Evolutionary conservation across 306 rosid genomes (phyloP).

Genomic region (Casuarina equisetifolia): DNA sequence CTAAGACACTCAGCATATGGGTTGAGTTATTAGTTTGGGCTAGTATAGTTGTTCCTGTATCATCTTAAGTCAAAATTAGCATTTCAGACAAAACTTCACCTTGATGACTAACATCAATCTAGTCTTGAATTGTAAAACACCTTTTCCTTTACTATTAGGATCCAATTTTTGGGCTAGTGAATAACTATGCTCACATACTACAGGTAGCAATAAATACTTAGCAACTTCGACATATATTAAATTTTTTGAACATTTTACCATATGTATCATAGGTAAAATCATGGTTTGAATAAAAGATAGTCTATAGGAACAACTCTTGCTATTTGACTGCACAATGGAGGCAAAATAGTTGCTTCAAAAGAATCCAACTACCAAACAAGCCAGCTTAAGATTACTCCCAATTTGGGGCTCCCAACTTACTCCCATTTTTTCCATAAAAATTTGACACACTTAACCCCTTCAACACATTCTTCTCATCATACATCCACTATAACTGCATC

Average conservation of each 20-base stretch:
- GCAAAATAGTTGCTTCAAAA: no score
- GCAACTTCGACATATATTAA: background rate
- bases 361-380: no score
- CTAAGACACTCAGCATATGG: no score
- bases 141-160: conserved; percentile 95
- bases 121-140: conserved; percentile 95
- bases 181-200: conserved; percentile 97
- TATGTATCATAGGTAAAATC: background rate
- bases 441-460: no score
- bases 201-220: conserved; percentile 27
- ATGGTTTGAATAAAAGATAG: background rate
- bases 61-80: background rate
- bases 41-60: no score
- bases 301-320: no score
- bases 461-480: no score
- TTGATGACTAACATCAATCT: conserved; percentile 95
- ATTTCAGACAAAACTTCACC: conserved; percentile 44
- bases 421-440: no score
- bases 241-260: background rate
- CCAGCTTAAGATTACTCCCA: no score
- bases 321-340: background rate
- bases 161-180: conserved; percentile 84
- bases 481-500: no score
- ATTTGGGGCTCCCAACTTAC: no score
- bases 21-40: no score